Conservation (phyloP, 163 green algal species). For the Volvox carteri region DNA sequence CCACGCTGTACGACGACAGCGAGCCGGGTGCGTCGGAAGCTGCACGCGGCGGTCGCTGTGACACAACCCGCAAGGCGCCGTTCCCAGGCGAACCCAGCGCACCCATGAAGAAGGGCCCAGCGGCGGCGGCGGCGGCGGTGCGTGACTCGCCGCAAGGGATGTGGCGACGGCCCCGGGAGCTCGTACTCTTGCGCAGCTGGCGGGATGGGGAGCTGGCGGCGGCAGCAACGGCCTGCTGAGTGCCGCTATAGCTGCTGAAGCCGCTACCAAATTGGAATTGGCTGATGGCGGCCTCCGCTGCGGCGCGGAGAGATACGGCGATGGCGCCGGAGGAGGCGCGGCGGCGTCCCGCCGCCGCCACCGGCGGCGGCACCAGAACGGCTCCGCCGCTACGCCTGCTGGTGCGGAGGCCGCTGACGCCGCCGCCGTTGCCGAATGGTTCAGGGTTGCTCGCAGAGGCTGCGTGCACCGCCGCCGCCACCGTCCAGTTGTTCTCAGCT, state of each 20-base stretch:
- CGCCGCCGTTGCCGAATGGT: too few species aligned
- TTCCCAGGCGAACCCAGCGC: not conserved
- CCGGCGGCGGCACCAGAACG: not conserved
- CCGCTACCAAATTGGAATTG: conserved; percentile 18
- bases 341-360: not conserved
- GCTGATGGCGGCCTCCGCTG: conserved; percentile 8
- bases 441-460: too few species aligned
- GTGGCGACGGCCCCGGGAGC: conserved; percentile 25
- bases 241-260: not conserved
- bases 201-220: not conserved
- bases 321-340: conserved; percentile 31
- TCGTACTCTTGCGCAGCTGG: conserved; percentile 40
- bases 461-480: not conserved
- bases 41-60: not conserved
- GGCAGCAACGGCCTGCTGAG: too few species aligned
- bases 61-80: not conserved
- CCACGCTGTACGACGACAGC: not conserved
- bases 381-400: not conserved
- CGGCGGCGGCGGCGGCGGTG: not conserved
- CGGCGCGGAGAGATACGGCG: conserved; percentile 21
- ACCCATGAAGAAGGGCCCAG: too few species aligned
- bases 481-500: not conserved
- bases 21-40: not conserved
- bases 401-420: not conserved
- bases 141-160: not conserved